Base-by-base conservation (phyloP, 2,329 filamentous ascomycete species). In the Teratosphaeriaceae sp. region DNA sequence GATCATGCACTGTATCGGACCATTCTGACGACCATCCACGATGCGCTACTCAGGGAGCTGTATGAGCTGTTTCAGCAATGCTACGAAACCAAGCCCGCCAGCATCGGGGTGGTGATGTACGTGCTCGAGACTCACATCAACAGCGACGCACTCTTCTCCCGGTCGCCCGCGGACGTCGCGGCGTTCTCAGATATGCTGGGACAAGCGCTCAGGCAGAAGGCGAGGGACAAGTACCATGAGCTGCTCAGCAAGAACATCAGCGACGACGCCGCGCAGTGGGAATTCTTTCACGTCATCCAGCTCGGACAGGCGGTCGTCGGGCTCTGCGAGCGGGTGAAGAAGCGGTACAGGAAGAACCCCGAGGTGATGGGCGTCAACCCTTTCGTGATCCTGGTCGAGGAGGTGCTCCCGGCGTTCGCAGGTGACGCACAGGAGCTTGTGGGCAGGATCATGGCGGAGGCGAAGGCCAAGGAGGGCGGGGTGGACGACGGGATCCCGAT, bases 221-320 rank as follows among this genome's bases (percentile, higher is more conserved):
- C 90, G 6, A 78, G 78, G 15, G 79, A 82, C n/a, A 82, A 84
- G 4, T 97, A 98, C 60, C 78, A 84, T 43, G 78, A 77, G 21
- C 81, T 89, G 51, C 77, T 97, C 38, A 79, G 89, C 45, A 80
- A 82, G 48, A 78, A 89, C 57, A 82, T 98, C 1, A 88, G 89
- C 1, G 76, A 84, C 24, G 78, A 83, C 43, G 82, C 87, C 54
- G 80, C 88, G 51, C 76, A 86, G 38, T 96, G 92, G 89, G 80
- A 96, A 53, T 90, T 94, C 61, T 84, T 78, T 49, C 87, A 97
- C 63, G 84, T 97, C 44, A 88, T 96, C 46, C 80, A 89, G 58
- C 77, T 98, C 19, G 88, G 89, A 13, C 87, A 92, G 60, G 80
- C 81, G 1, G 87, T 97, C 4, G 82, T 88, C 38, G 88, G 86